These are phyloP conservation scores for Wickerhamomyces xylosicus DNA, from an alignment of 805 yeast species.

Conservation along the genomic window DNA sequence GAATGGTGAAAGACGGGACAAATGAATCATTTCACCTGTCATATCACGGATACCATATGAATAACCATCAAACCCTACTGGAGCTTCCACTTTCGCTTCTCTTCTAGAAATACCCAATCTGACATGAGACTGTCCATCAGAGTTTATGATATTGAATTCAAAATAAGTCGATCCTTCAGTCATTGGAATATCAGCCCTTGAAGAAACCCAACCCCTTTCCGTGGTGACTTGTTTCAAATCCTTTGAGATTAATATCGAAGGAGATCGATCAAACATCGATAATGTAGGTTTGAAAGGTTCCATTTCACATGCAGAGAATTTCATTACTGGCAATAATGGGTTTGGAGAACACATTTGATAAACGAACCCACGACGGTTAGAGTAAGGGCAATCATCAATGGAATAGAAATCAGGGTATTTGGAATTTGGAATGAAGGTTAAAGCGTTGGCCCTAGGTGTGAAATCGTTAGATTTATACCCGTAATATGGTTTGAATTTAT, in stretches of 20 bases:
- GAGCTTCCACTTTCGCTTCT: conserved; percentile 87
- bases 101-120: conserved; percentile 76
- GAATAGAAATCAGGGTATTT: conserved; percentile 23
- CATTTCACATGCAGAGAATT: conserved; percentile 65
- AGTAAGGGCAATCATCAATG: conserved; percentile 73
- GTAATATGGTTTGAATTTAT: conserved; percentile 17
- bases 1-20: conserved; percentile 54
- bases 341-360: conserved; percentile 73
- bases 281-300: conserved; percentile 54
- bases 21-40: conserved; percentile 64
- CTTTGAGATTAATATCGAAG: conserved; percentile 37
- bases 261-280: conserved; percentile 61
- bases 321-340: conserved; percentile 41
- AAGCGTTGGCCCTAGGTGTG: neutral
- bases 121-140: conserved; percentile 41
- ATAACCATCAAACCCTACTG: conserved; percentile 92
- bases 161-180: conserved; percentile 74
- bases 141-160: conserved; percentile 52
- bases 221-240: conserved; percentile 39
- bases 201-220: conserved; percentile 69
- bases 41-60: conserved; percentile 86
- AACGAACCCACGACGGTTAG: conserved; percentile 63
- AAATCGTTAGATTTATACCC: conserved; percentile 15
- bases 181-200: conserved; percentile 63
- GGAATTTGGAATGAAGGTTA: conserved; percentile 6